These are phyloP conservation scores for Papiliotrema flavescens DNA, from an alignment of 1,284 basidiomycete species.

Conservation along the genomic window DNA sequence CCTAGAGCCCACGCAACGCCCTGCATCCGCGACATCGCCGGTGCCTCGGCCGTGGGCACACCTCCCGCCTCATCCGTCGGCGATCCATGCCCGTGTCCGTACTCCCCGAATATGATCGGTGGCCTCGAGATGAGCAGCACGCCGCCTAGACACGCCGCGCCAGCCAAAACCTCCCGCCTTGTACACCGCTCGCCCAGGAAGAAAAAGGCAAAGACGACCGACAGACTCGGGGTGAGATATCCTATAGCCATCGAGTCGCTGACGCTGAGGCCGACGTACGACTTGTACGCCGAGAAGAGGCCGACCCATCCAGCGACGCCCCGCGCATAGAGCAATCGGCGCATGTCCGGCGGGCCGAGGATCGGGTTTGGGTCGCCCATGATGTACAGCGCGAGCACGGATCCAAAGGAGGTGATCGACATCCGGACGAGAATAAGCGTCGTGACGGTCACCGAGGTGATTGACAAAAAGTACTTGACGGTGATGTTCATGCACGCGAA, in stretches of 20 bases:
- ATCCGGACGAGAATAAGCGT: constrained; percentile 42
- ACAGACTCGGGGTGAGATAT: constrained; percentile 68
- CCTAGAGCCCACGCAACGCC: constrained; percentile 36
- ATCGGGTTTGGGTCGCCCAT: constrained; percentile 61
- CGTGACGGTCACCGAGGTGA: constrained; percentile 31
- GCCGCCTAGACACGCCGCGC: constrained; percentile 60
- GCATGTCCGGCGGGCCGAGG: constrained; percentile 64
- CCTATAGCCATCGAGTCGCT: constrained; percentile 73
- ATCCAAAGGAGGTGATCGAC: constrained; percentile 53
- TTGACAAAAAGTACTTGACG: constrained; percentile 41
- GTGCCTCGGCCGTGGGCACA: background rate
- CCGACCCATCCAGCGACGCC: constrained; percentile 58
- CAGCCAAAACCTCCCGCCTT: constrained; percentile 60
- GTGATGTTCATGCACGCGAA: constrained; percentile 59
- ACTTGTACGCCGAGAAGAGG: constrained; percentile 57
- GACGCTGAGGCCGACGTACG: constrained; percentile 63
- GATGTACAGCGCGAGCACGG: constrained; percentile 52
- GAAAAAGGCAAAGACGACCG: constrained; percentile 64
- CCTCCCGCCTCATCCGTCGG: constrained; percentile 7
- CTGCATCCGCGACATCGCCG: background rate
- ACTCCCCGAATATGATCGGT: constrained; percentile 56
- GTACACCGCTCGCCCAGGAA: constrained; percentile 65
- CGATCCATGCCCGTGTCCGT: constrained; percentile 8
- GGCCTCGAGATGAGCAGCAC: constrained; percentile 64
- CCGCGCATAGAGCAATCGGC: constrained; percentile 57